phyloP scores from a whole-genome alignment of 495 filamentous ascomycete genomes.

The Penicillium silybi region DNA sequence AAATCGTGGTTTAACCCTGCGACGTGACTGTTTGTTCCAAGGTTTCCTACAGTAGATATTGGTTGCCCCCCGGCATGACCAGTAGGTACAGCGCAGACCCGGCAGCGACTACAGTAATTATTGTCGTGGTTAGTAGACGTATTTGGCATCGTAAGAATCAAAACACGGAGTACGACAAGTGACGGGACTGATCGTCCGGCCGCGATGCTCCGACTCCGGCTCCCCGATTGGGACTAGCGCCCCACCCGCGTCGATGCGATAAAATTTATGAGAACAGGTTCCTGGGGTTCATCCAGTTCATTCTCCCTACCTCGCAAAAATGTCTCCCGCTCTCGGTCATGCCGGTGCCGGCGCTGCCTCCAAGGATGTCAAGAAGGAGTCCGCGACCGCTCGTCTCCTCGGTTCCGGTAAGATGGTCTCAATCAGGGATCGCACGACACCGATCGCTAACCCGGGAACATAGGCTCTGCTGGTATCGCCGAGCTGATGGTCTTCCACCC shows the following conservation, averaged over 20 bases:
- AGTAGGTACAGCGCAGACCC: background rate
- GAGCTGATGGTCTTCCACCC: constrained; percentile 97
- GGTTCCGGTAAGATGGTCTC: constrained; percentile 67
- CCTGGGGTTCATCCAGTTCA: constrained; percentile 17
- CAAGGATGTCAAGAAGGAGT: constrained; percentile 79
- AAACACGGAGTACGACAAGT: background rate
- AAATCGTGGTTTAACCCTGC: background rate
- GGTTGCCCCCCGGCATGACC: background rate
- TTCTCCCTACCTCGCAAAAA: constrained; percentile 22
- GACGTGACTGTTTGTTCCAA: background rate
- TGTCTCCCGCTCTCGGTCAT: constrained; percentile 50
- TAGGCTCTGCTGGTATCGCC: constrained; percentile 91
- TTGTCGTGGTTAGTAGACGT: background rate
- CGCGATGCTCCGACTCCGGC: constrained; percentile 20
- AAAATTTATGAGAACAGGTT: constrained; percentile 24
- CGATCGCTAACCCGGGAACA: constrained; percentile 18
- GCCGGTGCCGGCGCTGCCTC: constrained; percentile 48
- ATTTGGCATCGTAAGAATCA: background rate
- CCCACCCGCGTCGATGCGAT: constrained; percentile 17
- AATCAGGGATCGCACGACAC: background rate
- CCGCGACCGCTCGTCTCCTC: constrained; percentile 76
- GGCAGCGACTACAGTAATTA: background rate
- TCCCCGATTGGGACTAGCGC: constrained; percentile 29
- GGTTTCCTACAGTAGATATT: background rate
- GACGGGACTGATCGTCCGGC: background rate